Base-by-base conservation (phyloP, 805 yeast species). In the Peterozyma toletana region DNA sequence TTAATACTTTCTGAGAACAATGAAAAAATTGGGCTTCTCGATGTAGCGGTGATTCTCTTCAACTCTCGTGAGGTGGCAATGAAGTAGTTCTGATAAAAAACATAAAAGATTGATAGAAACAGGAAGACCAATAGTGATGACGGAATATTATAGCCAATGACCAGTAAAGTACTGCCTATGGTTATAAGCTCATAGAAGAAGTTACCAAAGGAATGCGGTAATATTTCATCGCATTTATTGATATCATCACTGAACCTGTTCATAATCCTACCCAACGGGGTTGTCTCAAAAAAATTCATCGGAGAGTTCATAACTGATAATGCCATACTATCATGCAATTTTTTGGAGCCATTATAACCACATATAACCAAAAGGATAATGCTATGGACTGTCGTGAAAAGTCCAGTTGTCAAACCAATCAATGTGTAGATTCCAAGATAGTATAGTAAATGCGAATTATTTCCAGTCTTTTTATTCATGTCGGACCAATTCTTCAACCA, bases 401-500 rank as follows among this genome's bases (percentile, higher is more conserved):
- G 11, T 5, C 30, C 30, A 11, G 30, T 27, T 11, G 17, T 10
- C 16, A 33, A 5, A 14, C 31, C 36, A 7, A 41, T 37, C 17
- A 41, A 17, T 4, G 30, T 9, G 33, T 15, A 41, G 3, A 83
- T 66, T 27, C 80, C 78, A 51, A 88, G 68, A 53, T 84, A 87
- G 55, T 60, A 74, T 13, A 59, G 63, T 10, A 79, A 72, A 48
- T 78, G 58, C 3, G 89, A 87, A 56, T 86, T 86, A 38, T 59
- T 59, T 14, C 83, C 86, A 33, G 62, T 57, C 35, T 61, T 65
- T 5, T 85, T 69, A 56, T 87, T 87, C 17, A 78, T 76, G 57
- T 88, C 96, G 3, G 95, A 83, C 96, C 96, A 87, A 60, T 84
- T 84, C 61, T 88, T 87, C 50, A 87, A 74, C 96, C 96, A 87